These are phyloP conservation scores for Rhynchosporium agropyri DNA, from an alignment of 2,329 filamentous ascomycete genomes.

Conservation along the genomic window DNA sequence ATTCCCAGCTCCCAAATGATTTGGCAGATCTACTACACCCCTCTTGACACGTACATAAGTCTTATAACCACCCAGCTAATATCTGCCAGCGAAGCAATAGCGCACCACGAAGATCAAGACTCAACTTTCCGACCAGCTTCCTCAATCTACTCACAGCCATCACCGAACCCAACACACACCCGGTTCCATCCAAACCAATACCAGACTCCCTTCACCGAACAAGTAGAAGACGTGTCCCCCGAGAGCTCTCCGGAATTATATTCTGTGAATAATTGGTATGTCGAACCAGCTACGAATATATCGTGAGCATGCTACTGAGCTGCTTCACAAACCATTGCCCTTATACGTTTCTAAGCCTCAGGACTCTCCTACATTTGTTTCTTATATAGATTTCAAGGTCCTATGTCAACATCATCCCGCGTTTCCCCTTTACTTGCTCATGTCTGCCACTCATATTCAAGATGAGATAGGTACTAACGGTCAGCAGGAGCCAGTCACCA, in stretches of 20 bases:
- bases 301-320: slow-evolving; percentile 26
- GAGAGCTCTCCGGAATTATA: slow-evolving; percentile 47
- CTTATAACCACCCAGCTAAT: slow-evolving; percentile 28
- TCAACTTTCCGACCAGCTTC: slow-evolving; percentile 54
- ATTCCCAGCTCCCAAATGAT: slow-evolving; percentile 31
- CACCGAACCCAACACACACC: slow-evolving; percentile 42
- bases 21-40: slow-evolving; percentile 13
- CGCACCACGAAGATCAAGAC: slow-evolving; percentile 28
- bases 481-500: slow-evolving; percentile 30
- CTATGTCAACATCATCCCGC: slow-evolving; percentile 29
- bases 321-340: slow-evolving; percentile 22
- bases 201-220: slow-evolving; percentile 28
- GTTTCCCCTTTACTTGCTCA: slow-evolving; percentile 31
- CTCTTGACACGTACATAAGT: slow-evolving; percentile 18
- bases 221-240: slow-evolving; percentile 47
- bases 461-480: slow-evolving; percentile 21
- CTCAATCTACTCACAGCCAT: slow-evolving; percentile 63
- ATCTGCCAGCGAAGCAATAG: slow-evolving; percentile 28
- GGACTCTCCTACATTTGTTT: slow-evolving; percentile 9
- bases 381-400: slow-evolving; percentile 25
- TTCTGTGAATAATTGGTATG: slow-evolving; percentile 34
- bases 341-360: background rate
- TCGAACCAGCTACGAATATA: slow-evolving; percentile 26
- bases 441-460: slow-evolving; percentile 26
- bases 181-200: slow-evolving; percentile 39